Conservation (phyloP, 2,329 filamentous ascomycete genomes). For the Pyricularia grisea region DNA sequence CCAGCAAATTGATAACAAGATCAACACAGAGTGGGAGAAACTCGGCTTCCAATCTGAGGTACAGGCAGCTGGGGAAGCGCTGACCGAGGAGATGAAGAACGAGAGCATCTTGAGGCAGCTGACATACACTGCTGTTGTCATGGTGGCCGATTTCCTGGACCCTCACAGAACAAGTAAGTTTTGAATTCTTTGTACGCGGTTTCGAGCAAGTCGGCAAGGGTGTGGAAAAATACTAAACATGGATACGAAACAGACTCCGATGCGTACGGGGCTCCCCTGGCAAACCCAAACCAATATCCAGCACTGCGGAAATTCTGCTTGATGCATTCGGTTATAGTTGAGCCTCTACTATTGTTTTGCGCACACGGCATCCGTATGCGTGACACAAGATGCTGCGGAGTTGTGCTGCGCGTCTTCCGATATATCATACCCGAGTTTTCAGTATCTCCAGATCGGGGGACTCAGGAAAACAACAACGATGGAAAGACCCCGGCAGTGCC, state of each 20-base stretch:
- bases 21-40: constrained; percentile 76
- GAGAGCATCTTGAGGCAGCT: constrained; percentile 91
- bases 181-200: neutral
- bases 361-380: constrained; percentile 83
- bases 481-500: neutral
- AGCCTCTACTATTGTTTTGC: constrained; percentile 84
- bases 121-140: constrained; percentile 84
- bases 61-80: constrained; percentile 61
- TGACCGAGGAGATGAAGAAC: constrained; percentile 95
- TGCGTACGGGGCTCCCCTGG: constrained; percentile 16
- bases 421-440: constrained; percentile 74
- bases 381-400: constrained; percentile 79
- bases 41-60: constrained; percentile 55
- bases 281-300: constrained; percentile 28
- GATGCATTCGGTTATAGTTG: constrained; percentile 66
- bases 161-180: constrained; percentile 55
- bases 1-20: constrained; percentile 76
- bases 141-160: constrained; percentile 84
- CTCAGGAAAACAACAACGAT: neutral
- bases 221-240: neutral
- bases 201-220: neutral
- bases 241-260: neutral
- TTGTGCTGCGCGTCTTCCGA: constrained; percentile 78
- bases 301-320: constrained; percentile 77
- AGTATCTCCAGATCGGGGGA: neutral